Base-by-base conservation (phyloP, 2,329 filamentous ascomycete species). In the Xylariaceae sp. region DNA sequence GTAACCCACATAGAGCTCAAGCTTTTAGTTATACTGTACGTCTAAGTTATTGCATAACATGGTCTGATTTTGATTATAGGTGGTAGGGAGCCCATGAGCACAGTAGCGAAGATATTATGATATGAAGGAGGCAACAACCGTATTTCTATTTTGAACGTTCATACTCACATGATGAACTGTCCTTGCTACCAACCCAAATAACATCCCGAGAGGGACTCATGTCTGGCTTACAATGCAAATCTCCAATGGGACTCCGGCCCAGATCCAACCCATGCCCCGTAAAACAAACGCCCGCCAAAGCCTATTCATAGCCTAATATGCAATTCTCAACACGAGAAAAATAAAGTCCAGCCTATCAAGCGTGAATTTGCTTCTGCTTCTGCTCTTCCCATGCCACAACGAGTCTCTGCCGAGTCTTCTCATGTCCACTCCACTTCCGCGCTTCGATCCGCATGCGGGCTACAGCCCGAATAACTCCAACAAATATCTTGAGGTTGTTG, bases 391-490 rank as follows among this genome's bases (percentile, higher is more conserved):
- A 74, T 4, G 77, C 79, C 9, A 74, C 73, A n/a, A 73, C 76
- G 51, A 85, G 73, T 54, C 73, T 71, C 58, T 70, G 71, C 46
- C 81, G 74, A 32, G 77, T 76, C 46, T 70, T 72, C 66, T 85
- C 81, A 53, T 83, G 79, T 48, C 74, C 70, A 23, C 72, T 73
- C 81, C 81, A 85, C 18, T 70, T 67, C 29, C 70, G 70, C 13
- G 81, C 79, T 16, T 75, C 71, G 43, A 80, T 69, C 52, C 73
- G 75, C 72, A 76, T 74, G 45, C 81, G 76, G 15, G 79, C 80
- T 40, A 82, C 72, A 63, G 84, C 84, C 48, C 78, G 76, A 16
- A 81, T 74, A 56, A 76, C 77, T 55, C 69, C 69, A 39, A 79
- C 70, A 50, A 80, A 78, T 4, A 77, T 72, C 48, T 70, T 72